These are phyloP conservation scores for Aspergillus sp. DNA, from an alignment of 2,329 filamentous ascomycete genomes.

Conservation along the genomic window DNA sequence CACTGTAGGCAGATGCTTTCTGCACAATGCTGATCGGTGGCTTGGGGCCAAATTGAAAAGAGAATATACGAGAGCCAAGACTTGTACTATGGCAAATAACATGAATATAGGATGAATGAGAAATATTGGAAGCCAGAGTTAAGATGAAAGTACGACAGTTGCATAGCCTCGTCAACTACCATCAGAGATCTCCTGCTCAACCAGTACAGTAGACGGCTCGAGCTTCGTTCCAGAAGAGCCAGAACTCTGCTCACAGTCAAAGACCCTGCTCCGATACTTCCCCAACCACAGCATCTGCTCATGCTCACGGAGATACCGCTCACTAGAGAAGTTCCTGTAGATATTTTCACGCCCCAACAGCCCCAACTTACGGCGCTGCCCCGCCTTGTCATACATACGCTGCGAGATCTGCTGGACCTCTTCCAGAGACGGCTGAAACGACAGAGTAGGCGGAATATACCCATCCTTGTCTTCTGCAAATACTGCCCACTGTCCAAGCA, in stretches of 20 bases:
- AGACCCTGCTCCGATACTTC: constrained; percentile 25
- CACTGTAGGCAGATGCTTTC: no score
- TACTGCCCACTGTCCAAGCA: constrained; percentile 60
- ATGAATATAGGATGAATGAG: no score
- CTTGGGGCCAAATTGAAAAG: no score
- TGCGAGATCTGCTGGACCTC: constrained; percentile 55
- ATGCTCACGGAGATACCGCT: constrained; percentile 60
- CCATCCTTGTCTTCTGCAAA: constrained; percentile 54
- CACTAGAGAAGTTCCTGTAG: constrained; percentile 57
- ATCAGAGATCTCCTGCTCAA: background rate
- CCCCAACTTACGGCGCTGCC: constrained; percentile 55
- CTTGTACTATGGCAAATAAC: no score
- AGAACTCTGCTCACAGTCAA: background rate
- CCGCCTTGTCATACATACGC: constrained; percentile 60
- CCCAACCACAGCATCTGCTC: constrained; percentile 59
- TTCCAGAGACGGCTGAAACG: constrained; percentile 47
- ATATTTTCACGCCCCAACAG: constrained; percentile 59
- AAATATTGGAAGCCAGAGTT: no score
- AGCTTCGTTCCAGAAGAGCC: background rate
- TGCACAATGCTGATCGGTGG: no score
- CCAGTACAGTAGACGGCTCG: background rate
- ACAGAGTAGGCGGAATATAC: constrained; percentile 37
- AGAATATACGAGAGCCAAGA: no score
- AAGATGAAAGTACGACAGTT: no score
- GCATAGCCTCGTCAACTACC: background rate